Evolutionary conservation across 2,329 filamentous ascomycete genomes (phyloP).

Genomic region (Nigrospora sphaerica): DNA sequence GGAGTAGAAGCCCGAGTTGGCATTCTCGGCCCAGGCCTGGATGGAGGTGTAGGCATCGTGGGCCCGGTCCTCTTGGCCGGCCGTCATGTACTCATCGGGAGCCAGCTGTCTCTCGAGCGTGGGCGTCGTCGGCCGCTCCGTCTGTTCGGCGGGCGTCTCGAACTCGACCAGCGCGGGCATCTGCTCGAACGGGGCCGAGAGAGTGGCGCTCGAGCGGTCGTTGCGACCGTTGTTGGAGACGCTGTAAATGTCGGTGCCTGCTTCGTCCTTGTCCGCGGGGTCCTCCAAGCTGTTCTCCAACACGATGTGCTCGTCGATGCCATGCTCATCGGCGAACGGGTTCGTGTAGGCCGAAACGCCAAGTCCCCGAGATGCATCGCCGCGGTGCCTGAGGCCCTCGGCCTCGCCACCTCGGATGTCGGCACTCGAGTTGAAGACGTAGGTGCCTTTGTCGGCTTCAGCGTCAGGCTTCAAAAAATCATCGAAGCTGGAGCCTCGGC

Average conservation of each 20-base stretch:
- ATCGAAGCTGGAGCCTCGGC: conserved; percentile 43
- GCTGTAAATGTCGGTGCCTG: conserved; percentile 49
- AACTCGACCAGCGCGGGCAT: conserved; percentile 27
- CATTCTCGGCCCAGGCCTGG: conserved; percentile 56
- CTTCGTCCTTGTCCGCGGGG: conserved; percentile 35
- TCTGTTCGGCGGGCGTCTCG: conserved; percentile 9
- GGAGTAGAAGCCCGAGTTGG: conserved; percentile 50
- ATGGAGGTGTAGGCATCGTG: conserved; percentile 51
- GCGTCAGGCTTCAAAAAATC: conserved; percentile 49
- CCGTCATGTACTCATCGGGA: conserved; percentile 45
- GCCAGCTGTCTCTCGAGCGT: conserved; percentile 31
- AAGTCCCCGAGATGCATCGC: conserved; percentile 39
- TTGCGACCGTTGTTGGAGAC: conserved; percentile 38
- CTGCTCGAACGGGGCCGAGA: conserved; percentile 13
- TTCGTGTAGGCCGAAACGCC: conserved; percentile 44
- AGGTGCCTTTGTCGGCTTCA: conserved; percentile 45
- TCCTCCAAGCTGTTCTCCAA: conserved; percentile 34
- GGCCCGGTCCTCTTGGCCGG: conserved; percentile 35
- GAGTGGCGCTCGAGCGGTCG: conserved; percentile 7
- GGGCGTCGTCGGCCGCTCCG: conserved; percentile 10
- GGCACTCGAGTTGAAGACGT: conserved; percentile 50
- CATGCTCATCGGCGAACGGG: conserved; percentile 52
- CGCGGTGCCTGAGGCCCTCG: conserved; percentile 41
- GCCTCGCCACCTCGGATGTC: conserved; percentile 29
- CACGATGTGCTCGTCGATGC: conserved; percentile 40